These are phyloP conservation scores for Entomortierella chlamydospora DNA, from an alignment of 192 early-diverging fungal genomes.

Conservation along the genomic window DNA sequence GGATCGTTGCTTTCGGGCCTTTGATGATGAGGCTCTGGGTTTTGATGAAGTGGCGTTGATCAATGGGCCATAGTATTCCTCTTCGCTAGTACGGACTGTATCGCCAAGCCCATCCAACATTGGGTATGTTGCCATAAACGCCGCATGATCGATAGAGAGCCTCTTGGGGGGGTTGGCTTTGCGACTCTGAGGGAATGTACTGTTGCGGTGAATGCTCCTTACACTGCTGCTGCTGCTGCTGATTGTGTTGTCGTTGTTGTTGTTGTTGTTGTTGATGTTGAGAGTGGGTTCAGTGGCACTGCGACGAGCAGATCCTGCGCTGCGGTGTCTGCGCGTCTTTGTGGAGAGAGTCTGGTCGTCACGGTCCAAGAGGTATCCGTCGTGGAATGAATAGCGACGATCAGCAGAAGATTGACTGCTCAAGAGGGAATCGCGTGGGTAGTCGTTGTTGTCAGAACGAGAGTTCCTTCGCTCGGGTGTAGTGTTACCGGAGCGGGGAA, in stretches of 20 bases:
- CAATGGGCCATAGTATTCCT: conserved; percentile 20
- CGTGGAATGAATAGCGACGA: conserved; percentile 13
- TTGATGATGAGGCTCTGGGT: neutral
- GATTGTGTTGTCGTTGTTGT: neutral
- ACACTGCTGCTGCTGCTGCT: neutral
- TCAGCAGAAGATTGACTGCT: neutral
- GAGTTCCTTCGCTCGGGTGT: neutral
- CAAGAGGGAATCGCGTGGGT: conserved; percentile 9
- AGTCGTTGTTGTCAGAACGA: neutral
- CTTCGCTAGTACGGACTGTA: conserved; percentile 6
- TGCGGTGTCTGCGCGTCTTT: conserved; percentile 39
- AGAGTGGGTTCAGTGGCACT: neutral
- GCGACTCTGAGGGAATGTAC: conserved; percentile 3
- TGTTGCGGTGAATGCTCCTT: conserved; percentile 11
- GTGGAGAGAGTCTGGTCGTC: neutral
- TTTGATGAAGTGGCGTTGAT: neutral
- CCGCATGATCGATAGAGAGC: conserved; percentile 42
- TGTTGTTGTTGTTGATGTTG: neutral
- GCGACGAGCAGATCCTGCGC: conserved; percentile 19
- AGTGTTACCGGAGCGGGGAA: conserved; percentile 27
- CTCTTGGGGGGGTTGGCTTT: conserved; percentile 9
- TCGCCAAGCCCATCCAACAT: conserved; percentile 47
- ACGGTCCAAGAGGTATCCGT: conserved; percentile 16
- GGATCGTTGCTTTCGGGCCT: conserved; percentile 18
- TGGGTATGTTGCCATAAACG: conserved; percentile 43